phyloP scores from a whole-genome alignment of 2,329 filamentous ascomycete species.

The Penicillium vulpinum region DNA sequence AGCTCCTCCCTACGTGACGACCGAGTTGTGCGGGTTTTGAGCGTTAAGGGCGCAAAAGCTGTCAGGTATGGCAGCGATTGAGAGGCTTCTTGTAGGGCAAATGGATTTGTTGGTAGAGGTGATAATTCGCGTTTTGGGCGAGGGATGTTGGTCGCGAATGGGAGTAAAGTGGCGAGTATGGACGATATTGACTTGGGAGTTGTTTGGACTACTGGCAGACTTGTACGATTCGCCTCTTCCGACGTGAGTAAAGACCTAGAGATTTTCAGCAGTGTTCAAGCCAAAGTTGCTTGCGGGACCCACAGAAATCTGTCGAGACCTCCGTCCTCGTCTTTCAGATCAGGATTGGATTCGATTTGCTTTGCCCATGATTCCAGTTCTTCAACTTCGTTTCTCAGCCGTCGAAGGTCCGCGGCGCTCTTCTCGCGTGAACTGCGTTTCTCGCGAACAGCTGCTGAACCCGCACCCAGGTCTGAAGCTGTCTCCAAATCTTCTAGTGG shows the following conservation, averaged over 20 bases:
- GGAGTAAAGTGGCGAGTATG: conserved; percentile 42
- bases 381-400: conserved; percentile 60
- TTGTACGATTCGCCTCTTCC: conserved; percentile 27
- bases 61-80: conserved; percentile 70
- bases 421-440: conserved; percentile 57
- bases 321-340: conserved; percentile 36
- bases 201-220: conserved; percentile 20
- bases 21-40: conserved; percentile 41
- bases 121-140: conserved; percentile 26
- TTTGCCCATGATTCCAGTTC: conserved; percentile 61
- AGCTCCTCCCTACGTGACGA: conserved; percentile 22
- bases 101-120: conserved; percentile 62
- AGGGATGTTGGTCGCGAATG: conserved; percentile 36
- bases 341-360: conserved; percentile 43
- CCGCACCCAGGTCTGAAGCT: conserved; percentile 6
- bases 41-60: conserved; percentile 67
- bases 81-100: conserved; percentile 53
- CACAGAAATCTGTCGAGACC: conserved; percentile 38
- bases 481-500: conserved; percentile 16
- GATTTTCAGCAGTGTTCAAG: conserved; percentile 21
- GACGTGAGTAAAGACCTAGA: conserved; percentile 34
- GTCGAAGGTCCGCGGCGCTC: conserved; percentile 57
- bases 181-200: conserved; percentile 35
- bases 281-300: conserved; percentile 13
- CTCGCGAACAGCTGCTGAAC: conserved; percentile 31